These are phyloP conservation scores for Pichia sp. DNA, from an alignment of 1,139 yeast species.

Conservation along the genomic window DNA sequence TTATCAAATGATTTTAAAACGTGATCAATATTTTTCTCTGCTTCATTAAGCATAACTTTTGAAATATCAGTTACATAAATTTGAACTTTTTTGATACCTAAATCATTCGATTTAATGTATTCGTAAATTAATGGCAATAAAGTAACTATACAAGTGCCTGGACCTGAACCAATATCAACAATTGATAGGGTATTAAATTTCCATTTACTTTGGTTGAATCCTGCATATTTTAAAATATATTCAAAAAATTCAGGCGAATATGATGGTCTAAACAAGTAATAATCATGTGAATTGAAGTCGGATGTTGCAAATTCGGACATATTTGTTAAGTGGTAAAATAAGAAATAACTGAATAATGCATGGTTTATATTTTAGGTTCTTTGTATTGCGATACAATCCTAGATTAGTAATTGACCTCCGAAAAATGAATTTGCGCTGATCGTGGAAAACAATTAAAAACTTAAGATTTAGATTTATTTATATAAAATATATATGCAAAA, in stretches of 20 bases:
- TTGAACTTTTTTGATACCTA: slow-evolving; percentile 32
- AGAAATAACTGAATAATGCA: too few relatives aligned
- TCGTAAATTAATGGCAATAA: slow-evolving; percentile 6
- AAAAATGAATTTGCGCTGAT: background rate
- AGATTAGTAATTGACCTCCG: background rate
- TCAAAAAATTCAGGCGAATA: slow-evolving; percentile 53
- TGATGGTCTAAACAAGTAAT: slow-evolving; percentile 58
- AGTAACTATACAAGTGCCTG: slow-evolving; percentile 41
- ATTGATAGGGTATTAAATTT: slow-evolving; percentile 8
- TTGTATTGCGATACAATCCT: too few relatives aligned
- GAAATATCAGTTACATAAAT: slow-evolving; percentile 69
- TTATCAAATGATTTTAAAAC: background rate
- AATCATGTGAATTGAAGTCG: slow-evolving; percentile 52
- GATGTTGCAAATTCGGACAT: slow-evolving; percentile 66
- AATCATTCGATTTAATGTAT: slow-evolving; percentile 9
- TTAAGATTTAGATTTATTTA: background rate
- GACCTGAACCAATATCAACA: slow-evolving; percentile 78
- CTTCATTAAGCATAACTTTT: slow-evolving; percentile 47
- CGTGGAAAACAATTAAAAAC: background rate
- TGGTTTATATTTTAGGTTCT: too few relatives aligned
- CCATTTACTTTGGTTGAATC: slow-evolving; percentile 1
- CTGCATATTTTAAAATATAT: slow-evolving; percentile 33
- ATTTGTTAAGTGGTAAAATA: background rate
- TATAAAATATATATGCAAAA: background rate
- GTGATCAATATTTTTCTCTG: slow-evolving; percentile 14